Base-by-base conservation (phyloP, 202 grass and related monocot species). In the Dendrocalamus latiflorus region DNA sequence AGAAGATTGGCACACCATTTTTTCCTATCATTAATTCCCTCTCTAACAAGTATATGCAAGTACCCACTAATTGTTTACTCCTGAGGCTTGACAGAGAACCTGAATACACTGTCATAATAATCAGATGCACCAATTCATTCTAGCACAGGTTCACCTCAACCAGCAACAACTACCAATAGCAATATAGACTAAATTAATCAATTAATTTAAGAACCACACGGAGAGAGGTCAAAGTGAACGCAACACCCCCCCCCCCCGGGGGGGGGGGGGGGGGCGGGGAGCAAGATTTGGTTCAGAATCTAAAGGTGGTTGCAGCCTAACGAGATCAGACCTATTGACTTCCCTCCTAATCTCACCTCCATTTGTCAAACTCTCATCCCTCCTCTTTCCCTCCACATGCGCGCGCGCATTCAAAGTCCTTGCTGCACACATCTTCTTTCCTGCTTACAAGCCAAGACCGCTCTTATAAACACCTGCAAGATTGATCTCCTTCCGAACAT, bases 291-390 rank as follows among this genome's bases (percentile, higher is more conserved):
- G 68, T 86, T 83, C 42, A 79, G 72, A 60, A 72, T 33, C 58
- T 65, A 74, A 77, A 54, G 64, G 83, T 86, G 41, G 79, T 83
- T 86, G 60, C 79, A 67, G 61, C 74, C 75, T 79, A 87, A 90
- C 79, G 84, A 87, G 80, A 90, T 90, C 88, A 75, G 24, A 83
- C 83, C 84, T 79, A 89, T 64, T 60, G 28, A 8, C 63, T 86
- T 75, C 14, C 61, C 51, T 56, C 44, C 68, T 21, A 15, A 6
- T 17, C 22, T 64, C 20, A 7, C 20, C 54, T 50, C 70, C 61
- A 37, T 69, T 87, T 68, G 84, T 86, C 88, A n/a, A 83, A 86
- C 79, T 25, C 15, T 34, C 26, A 8, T 62, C 50, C 66, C 65
- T 42, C 25, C 4, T 48, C 49, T 13, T 37, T 41, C 13, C 50